Evolutionary conservation across 768 basidiomycete genomes (phyloP), one percentile per base, ranked within the genome.

Genomic region (Pholiota conissans): DNA sequence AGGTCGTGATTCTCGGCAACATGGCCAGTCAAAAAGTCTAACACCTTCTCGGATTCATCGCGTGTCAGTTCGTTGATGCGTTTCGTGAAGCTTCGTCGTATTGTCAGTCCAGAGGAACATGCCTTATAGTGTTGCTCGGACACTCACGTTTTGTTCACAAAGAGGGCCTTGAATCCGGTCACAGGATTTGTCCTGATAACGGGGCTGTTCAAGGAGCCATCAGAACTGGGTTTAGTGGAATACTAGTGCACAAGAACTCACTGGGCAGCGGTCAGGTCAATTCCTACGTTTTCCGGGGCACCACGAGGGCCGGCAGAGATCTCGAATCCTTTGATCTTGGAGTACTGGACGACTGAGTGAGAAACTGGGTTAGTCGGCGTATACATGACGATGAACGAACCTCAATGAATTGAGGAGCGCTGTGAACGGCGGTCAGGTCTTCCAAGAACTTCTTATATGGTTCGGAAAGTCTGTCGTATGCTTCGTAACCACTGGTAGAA

Each of bases 391-490:
- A 35, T 14, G 35, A 16, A 60, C 68, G 13, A 49, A 77, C 77
- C 29, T 76, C 66, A 35, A 72, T 55, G 67, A 81, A 82, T 52
- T 72, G 68, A 49, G 74, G 68, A 18, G 75, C 84, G 40, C 74
- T 69, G 62, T 87, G 85, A 1, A 79, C 67, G 0, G 86, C 86
- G 1, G 80, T 83, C 13, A 87, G 69, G 7, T 82, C 81, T 64
- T 86, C 84, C 40, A 87, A 72, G 68, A 85, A 85, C 32, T 72
- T 74, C 49, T 76, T 71, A 58, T 77, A 77, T 3, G 79, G 73
- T 8, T 83, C 83, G 0, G 84, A 85, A 22, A 89, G 78, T 14
- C 81, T 73, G 67, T 85, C 84, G 69, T 87, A 89, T 8, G 83
- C 85, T 64, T 85, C 84, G 61, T 86, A 87, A 3, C 75, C 82